A percentile compares a stretch with the other conserved stretches of the same genome.
Conservation (phyloP, 148 eudicot species). For the Rhododendron williamsianum region DNA sequence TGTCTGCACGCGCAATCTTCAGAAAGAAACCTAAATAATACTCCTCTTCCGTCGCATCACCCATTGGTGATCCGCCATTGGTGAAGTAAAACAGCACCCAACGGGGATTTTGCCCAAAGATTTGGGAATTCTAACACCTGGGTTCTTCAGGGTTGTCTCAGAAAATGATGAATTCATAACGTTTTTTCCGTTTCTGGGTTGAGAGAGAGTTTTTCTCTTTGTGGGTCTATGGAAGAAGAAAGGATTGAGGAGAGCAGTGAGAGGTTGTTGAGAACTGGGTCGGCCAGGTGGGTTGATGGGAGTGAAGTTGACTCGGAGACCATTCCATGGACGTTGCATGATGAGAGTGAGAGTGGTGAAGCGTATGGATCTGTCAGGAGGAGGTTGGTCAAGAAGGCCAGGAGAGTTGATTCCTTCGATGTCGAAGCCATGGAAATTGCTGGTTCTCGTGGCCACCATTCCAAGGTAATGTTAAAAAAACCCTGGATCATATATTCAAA, state of each 20-base stretch:
- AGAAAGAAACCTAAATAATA: not conserved
- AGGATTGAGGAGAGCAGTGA: constrained; percentile 51
- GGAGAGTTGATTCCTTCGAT: constrained; percentile 82
- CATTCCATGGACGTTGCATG: constrained; percentile 39
- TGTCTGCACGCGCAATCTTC: not conserved
- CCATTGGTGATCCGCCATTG: not conserved
- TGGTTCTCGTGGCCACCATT: constrained; percentile 55
- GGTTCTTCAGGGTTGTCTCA: not conserved
- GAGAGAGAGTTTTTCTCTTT: not conserved
- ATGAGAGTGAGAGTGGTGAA: constrained; percentile 36
- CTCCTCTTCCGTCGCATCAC: not conserved
- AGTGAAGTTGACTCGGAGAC: constrained; percentile 75
- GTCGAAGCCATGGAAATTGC: constrained; percentile 94
- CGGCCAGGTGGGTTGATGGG: constrained; percentile 83
- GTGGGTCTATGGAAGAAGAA: constrained; percentile 46
- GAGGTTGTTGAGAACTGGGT: constrained; percentile 36
- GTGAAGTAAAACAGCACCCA: not conserved
- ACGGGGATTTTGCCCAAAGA: not conserved
- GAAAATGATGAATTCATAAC: not conserved
- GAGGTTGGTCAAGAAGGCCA: constrained; percentile 83
- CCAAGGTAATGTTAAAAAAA: constrained; percentile 38
- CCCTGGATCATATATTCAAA: not conserved
- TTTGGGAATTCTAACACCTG: not conserved
- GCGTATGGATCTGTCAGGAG: constrained; percentile 53
- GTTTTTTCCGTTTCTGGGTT: not conserved